These are phyloP conservation scores for Poa pratensis DNA, from an alignment of 176 grass and related monocot species.

Conservation along the genomic window DNA sequence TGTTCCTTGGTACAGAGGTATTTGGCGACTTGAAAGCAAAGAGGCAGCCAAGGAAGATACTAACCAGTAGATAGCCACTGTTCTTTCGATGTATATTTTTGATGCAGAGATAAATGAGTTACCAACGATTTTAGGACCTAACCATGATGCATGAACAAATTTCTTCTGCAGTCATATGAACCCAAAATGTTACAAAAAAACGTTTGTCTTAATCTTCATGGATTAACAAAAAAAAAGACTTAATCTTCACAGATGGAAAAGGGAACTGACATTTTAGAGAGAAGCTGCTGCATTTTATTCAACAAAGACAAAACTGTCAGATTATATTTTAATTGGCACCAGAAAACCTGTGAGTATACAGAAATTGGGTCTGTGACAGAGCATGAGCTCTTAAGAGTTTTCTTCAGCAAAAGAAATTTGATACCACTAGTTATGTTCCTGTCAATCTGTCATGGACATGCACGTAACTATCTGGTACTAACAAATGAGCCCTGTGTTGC, in stretches of 20 bases:
- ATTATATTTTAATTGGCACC: not conserved
- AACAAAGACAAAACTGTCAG: not conserved
- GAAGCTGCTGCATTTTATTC: not conserved
- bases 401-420: not conserved
- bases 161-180: not conserved
- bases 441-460: not conserved
- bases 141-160: not conserved
- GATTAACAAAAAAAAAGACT: not conserved
- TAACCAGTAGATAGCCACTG: conserved; percentile 9
- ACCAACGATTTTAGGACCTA: not conserved
- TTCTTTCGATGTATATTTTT: not conserved
- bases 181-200: conserved; percentile 3
- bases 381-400: not conserved
- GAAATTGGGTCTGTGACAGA: not conserved
- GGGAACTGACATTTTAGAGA: not conserved
- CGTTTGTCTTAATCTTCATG: not conserved
- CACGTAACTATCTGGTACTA: not conserved
- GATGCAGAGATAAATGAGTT: conserved; percentile 7
- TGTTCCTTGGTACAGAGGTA: no score
- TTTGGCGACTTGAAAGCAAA: not conserved
- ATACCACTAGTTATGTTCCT: not conserved
- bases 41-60: not conserved
- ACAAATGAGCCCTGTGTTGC: not conserved
- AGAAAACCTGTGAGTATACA: not conserved
- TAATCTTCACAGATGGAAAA: not conserved